Evolutionary conservation across 2,329 filamentous ascomycete genomes (phyloP).

Genomic region (Trichophyton verrucosum): DNA sequence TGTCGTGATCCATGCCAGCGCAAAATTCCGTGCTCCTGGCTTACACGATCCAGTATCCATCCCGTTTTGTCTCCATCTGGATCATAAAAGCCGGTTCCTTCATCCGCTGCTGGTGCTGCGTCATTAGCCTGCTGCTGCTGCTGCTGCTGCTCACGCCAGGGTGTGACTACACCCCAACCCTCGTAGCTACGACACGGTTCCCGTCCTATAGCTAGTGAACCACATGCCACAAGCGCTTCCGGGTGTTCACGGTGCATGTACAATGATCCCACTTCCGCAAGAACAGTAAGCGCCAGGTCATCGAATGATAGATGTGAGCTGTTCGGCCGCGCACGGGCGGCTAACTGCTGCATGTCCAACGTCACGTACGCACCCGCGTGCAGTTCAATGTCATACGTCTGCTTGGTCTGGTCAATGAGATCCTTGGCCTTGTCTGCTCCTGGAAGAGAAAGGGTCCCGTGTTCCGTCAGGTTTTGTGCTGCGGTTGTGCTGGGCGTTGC

Average conservation of each 20-base stretch:
- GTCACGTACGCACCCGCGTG: conserved; percentile 65
- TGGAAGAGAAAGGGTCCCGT: conserved; percentile 12
- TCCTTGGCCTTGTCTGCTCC: conserved; percentile 10
- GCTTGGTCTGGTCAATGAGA: conserved; percentile 9
- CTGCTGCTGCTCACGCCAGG: conserved; percentile 37
- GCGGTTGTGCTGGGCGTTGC: conserved; percentile 62
- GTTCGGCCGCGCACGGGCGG: conserved; percentile 47
- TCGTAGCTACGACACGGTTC: conserved; percentile 58
- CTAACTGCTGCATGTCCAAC: conserved; percentile 65
- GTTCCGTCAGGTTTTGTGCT: conserved; percentile 45
- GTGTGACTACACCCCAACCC: conserved; percentile 56
- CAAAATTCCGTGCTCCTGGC: conserved; percentile 66
- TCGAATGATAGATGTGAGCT: conserved; percentile 21
- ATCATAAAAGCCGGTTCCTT: conserved; percentile 11
- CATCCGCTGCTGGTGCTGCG: neutral
- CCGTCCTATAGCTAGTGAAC: conserved; percentile 55
- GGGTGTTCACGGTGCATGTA: conserved; percentile 43
- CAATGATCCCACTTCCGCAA: conserved; percentile 57
- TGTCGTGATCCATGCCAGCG: conserved; percentile 41
- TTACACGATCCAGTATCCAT: conserved; percentile 58
- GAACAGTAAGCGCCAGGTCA: conserved; percentile 52
- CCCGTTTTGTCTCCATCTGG: conserved; percentile 22
- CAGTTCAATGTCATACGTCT: conserved; percentile 44
- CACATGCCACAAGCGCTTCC: conserved; percentile 57
- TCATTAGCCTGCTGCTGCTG: conserved; percentile 11